Conservation (phyloP, 2,329 filamentous ascomycete genomes). For the Talaromyces verruculosus region DNA sequence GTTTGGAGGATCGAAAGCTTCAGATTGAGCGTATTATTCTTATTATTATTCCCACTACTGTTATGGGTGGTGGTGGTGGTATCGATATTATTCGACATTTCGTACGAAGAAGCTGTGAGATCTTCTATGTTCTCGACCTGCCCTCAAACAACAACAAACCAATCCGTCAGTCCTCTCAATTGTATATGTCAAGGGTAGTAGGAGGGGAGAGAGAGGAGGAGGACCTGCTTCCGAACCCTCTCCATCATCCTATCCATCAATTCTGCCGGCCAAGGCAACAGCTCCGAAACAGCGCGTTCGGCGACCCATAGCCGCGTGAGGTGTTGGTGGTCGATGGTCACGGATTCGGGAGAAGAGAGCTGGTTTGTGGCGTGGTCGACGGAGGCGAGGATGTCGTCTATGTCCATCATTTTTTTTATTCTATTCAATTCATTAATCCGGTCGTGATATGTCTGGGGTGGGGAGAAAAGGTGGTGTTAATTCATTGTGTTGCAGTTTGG, state of each 20-base stretch:
- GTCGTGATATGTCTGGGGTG: background rate
- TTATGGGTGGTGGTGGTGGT: background rate
- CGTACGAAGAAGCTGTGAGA: constrained; percentile 44
- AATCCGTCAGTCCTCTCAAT: background rate
- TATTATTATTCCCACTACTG: background rate
- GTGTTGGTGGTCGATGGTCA: constrained; percentile 71
- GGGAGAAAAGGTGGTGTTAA: background rate
- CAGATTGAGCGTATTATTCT: constrained; percentile 80
- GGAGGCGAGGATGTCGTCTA: constrained; percentile 75
- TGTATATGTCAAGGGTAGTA: too few relatives aligned
- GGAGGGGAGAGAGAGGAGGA: too few relatives aligned
- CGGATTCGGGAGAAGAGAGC: constrained; percentile 35
- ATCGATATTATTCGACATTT: constrained; percentile 34
- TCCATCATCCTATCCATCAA: constrained; percentile 81
- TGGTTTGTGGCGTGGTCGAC: constrained; percentile 61
- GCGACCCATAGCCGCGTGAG: constrained; percentile 91
- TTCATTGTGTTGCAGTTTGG: background rate
- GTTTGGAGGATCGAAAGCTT: constrained; percentile 93
- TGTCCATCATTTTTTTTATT: constrained; percentile 36
- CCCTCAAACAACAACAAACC: background rate
- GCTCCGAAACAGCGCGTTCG: constrained; percentile 82
- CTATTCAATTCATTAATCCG: background rate
- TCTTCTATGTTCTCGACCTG: constrained; percentile 69
- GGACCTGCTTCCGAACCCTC: constrained; percentile 62
- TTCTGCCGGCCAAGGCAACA: constrained; percentile 74